Conservation (phyloP, 768 basidiomycete genomes). For the Tulasnella sp. region DNA sequence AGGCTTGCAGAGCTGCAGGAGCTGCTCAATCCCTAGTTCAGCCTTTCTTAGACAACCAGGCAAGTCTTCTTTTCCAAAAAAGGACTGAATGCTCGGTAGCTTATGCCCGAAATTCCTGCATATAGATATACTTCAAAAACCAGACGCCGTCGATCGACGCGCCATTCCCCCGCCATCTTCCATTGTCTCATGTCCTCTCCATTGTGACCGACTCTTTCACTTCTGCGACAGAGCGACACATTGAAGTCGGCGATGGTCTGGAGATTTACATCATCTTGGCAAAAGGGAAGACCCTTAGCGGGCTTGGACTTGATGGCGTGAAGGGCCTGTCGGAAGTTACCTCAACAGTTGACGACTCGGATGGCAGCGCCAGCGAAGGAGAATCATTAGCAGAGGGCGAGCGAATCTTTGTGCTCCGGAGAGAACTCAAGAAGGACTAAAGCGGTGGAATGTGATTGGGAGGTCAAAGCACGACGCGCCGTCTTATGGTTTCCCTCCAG, state of each 20-base stretch:
- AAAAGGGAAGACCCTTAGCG: constrained; percentile 58
- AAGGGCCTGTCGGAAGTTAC: constrained; percentile 63
- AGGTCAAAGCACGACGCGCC: constrained; percentile 8
- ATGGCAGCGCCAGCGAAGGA: constrained; percentile 19
- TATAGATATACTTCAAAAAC: constrained; percentile 97
- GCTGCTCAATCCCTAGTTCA: constrained; percentile 93
- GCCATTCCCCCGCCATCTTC: constrained; percentile 74
- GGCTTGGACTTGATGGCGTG: constrained; percentile 47
- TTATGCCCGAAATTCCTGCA: neutral
- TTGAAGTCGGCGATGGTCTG: constrained; percentile 95
- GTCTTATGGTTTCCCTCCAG: neutral
- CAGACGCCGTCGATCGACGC: constrained; percentile 71
- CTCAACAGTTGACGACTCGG: constrained; percentile 44
- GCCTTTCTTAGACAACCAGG: constrained; percentile 98
- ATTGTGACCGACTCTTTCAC: constrained; percentile 97
- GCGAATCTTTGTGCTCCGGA: constrained; percentile 68
- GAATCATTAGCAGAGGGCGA: constrained; percentile 41
- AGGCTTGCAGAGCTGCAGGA: constrained; percentile 93
- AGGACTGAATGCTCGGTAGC: neutral
- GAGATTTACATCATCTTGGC: constrained; percentile 87
- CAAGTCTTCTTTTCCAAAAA: constrained; percentile 40
- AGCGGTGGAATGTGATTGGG: neutral
- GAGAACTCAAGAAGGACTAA: constrained; percentile 81
- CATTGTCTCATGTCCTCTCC: constrained; percentile 70
- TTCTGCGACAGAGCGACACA: constrained; percentile 95